Evolutionary conservation across 148 eudicot genomes (phyloP).

Genomic region (Diospyros lotus): DNA sequence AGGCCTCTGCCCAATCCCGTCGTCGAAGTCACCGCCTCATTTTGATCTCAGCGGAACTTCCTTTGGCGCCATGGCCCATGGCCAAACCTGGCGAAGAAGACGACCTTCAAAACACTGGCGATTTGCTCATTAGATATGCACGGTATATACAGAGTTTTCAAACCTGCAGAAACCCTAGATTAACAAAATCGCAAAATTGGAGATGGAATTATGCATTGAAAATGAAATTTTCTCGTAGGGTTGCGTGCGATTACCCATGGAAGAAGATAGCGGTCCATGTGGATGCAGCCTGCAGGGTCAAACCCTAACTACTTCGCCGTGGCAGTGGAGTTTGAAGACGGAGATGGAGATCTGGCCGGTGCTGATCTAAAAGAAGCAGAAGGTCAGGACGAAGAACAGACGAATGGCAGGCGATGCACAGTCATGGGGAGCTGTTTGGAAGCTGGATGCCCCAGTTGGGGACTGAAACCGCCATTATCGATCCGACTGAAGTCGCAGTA

Average conservation of each 20-base stretch:
- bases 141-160: slow-evolving; percentile 14
- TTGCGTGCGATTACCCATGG: slow-evolving; percentile 48
- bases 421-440: slow-evolving; percentile 58
- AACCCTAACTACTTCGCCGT: slow-evolving; percentile 49
- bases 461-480: slow-evolving; percentile 42
- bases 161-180: not conserved
- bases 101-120: slow-evolving; percentile 15
- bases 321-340: slow-evolving; percentile 36
- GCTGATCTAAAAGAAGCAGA: slow-evolving; percentile 34
- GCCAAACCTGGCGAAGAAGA: slow-evolving; percentile 26
- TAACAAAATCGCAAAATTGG: not conserved
- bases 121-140: slow-evolving; percentile 13
- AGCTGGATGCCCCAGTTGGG: slow-evolving; percentile 22
- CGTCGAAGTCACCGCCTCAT: slow-evolving; percentile 17
- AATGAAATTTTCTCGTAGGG: slow-evolving; percentile 24
- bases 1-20: slow-evolving; percentile 28
- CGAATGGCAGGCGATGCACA: slow-evolving; percentile 41
- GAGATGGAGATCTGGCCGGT: slow-evolving; percentile 34
- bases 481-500: slow-evolving; percentile 30
- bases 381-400: not conserved
- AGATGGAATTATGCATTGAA: not conserved
- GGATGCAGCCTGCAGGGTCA: slow-evolving; percentile 49
- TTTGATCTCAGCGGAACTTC: slow-evolving; percentile 39
- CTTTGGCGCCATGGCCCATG: slow-evolving; percentile 34
- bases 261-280: slow-evolving; percentile 35